Conservation (phyloP, 441 rosid genomes). For the Corymbia calophylla region DNA sequence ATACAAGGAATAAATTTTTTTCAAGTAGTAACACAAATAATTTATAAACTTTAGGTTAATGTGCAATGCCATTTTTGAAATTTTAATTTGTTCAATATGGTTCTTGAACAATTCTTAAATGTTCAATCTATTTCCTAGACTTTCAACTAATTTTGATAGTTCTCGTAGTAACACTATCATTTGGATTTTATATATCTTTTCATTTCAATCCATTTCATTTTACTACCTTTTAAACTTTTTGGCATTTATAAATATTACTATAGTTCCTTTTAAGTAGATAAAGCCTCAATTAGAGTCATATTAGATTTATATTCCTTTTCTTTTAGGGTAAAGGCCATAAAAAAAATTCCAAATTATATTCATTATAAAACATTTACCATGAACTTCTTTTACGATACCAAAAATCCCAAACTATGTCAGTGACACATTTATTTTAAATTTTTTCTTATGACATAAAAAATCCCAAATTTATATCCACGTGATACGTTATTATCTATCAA, state of each 20-base stretch:
- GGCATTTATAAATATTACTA: neutral
- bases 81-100: fast-evolving
- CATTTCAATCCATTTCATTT: neutral
- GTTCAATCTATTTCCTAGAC: neutral
- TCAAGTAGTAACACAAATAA: neutral
- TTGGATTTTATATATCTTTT: neutral
- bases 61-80: neutral
- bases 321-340: neutral
- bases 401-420: no score
- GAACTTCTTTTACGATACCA: no score
- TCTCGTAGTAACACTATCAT: neutral
- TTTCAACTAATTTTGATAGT: neutral
- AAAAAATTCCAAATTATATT: no score
- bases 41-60: neutral
- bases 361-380: neutral
- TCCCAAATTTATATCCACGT: no score
- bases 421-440: neutral
- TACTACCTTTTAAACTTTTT: neutral
- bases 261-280: neutral
- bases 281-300: neutral
- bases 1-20: neutral
- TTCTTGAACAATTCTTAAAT: neutral
- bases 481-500: neutral
- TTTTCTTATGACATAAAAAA: neutral
- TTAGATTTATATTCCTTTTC: neutral